Percentiles rank a stretch among this genome's conserved stretches.
Evolutionary conservation across 345 rosid genomes (phyloP).

Genomic region (Dimocarpus longan): DNA sequence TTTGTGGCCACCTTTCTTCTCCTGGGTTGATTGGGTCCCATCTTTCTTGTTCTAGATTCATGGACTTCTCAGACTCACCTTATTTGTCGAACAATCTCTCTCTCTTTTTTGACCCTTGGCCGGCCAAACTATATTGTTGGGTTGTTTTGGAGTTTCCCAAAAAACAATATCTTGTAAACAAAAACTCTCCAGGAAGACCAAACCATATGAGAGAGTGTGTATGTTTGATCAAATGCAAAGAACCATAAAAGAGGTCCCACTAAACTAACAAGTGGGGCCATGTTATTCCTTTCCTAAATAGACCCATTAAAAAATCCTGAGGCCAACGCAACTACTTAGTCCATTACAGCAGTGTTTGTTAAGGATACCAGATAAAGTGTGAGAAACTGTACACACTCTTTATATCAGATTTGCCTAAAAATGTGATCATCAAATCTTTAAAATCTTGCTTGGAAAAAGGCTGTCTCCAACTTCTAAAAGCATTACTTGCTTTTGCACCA

Average conservation of each 20-base stretch:
- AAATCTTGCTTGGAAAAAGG: conserved; percentile 33
- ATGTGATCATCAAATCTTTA: conserved; percentile 30
- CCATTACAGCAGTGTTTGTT: conserved; percentile 15
- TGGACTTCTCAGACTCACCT: background rate
- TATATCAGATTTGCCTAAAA: conserved; percentile 28
- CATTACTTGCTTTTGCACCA: conserved; percentile 31
- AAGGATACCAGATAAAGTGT: conserved; percentile 24
- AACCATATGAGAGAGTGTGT: background rate
- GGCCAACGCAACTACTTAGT: conserved; percentile 20
- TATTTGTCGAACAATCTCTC: background rate
- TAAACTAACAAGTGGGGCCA: background rate
- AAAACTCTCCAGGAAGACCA: conserved; percentile 11
- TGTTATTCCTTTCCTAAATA: background rate
- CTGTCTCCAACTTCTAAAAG: conserved; percentile 36
- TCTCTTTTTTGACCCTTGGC: background rate
- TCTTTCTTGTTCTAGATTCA: conserved; percentile 10
- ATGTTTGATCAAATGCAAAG: conserved; percentile 21
- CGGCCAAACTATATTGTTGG: background rate
- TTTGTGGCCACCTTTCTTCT: conserved; percentile 24
- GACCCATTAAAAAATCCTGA: conserved; percentile 1
- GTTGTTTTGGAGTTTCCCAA: background rate
- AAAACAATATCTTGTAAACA: background rate
- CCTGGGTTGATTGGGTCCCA: conserved; percentile 16
- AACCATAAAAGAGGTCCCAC: conserved; percentile 17
- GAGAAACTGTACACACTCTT: conserved; percentile 28